Percentiles rank a stretch among this genome's conserved stretches.
phyloP scores from a whole-genome alignment of 2,329 filamentous ascomycete species.

The Nemania diffusa region DNA sequence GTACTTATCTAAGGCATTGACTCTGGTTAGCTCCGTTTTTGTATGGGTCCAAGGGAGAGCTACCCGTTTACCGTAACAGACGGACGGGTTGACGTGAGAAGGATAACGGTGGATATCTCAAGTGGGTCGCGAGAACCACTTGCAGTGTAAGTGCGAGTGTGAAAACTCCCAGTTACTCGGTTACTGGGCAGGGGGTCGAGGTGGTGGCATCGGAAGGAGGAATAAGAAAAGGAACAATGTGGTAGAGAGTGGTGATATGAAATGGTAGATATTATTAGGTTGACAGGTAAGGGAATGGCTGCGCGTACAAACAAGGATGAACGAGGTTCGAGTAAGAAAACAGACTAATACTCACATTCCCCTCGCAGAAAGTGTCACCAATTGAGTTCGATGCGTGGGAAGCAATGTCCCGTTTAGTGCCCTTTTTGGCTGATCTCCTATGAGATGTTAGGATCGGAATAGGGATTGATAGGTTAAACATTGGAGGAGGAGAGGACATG shows the following conservation, averaged over 20 bases:
- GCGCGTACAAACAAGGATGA: too few relatives aligned
- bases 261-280: too few relatives aligned
- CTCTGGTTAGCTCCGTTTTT: conserved; percentile 12
- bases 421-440: background rate
- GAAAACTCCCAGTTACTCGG: too few relatives aligned
- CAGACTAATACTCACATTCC: background rate
- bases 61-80: conserved; percentile 1
- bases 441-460: background rate
- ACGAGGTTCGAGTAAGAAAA: too few relatives aligned
- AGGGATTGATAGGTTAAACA: background rate
- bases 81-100: background rate
- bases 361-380: background rate
- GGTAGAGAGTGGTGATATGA: too few relatives aligned
- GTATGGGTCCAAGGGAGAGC: too few relatives aligned
- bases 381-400: background rate
- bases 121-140: background rate
- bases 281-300: too few relatives aligned
- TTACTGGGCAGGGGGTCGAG: too few relatives aligned
- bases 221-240: too few relatives aligned
- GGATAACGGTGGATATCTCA: background rate
- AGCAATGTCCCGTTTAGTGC: background rate
- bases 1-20: conserved; percentile 19
- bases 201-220: too few relatives aligned
- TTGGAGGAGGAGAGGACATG: background rate
- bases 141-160: background rate